phyloP scores from a whole-genome alignment of 73 alveolate genomes.

The Blepharisma stoltei region DNA sequence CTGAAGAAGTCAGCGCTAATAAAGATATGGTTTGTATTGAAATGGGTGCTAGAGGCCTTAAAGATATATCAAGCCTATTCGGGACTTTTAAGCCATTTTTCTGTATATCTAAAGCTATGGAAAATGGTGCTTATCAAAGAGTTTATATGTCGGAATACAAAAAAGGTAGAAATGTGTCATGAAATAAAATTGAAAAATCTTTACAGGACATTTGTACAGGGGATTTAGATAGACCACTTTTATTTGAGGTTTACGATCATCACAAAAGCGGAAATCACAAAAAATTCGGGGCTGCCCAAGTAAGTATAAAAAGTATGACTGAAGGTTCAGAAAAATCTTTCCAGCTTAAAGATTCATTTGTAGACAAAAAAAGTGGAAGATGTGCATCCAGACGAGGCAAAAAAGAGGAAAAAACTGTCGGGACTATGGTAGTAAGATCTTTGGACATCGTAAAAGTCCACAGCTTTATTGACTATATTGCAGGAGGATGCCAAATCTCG shows the following conservation, averaged over 20 bases:
- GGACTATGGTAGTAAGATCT: conserved; percentile 33
- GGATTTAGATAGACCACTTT: conserved; percentile 59
- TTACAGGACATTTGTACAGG: conserved; percentile 63
- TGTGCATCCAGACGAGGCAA: neutral
- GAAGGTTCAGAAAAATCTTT: conserved; percentile 26
- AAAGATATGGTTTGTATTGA: conserved; percentile 2
- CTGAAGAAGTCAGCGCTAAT: conserved; percentile 11
- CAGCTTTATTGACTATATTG: conserved; percentile 87
- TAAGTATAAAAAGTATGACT: conserved; percentile 40
- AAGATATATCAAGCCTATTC: neutral
- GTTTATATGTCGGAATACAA: conserved; percentile 45
- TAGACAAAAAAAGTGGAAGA: too few species aligned
- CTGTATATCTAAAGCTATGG: neutral
- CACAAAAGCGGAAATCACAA: conserved; percentile 50
- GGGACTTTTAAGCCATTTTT: neutral
- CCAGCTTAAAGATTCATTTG: neutral
- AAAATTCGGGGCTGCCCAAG: conserved; percentile 44
- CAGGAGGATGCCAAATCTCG: conserved; percentile 80
- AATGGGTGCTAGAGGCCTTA: conserved; percentile 3
- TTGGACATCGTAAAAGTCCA: conserved; percentile 40
- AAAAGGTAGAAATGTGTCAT: conserved; percentile 34
- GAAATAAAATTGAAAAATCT: conserved; percentile 54
- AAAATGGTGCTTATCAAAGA: neutral
- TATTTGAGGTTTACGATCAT: conserved; percentile 63
- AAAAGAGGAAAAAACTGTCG: conserved; percentile 1